phyloP scores from a whole-genome alignment of 1,284 basidiomycete species.

The Veloporphyrellus conicus region DNA sequence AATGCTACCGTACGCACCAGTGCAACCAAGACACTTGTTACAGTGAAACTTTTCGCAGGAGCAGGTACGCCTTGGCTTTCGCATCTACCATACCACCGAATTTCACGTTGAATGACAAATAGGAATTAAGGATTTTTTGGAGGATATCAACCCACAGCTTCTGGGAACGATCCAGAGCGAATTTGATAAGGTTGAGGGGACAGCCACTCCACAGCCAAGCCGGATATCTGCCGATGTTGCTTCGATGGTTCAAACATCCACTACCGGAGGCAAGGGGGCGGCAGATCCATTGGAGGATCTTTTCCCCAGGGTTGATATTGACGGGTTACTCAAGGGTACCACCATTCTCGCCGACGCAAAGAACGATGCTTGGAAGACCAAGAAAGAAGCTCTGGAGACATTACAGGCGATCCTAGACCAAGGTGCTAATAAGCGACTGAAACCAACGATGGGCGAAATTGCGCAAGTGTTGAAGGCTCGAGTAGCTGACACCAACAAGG shows the following conservation, averaged over 20 bases:
- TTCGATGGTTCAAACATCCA: conserved; percentile 41
- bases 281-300: conserved; percentile 86
- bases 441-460: conserved; percentile 90
- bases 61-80: conserved; percentile 53
- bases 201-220: conserved; percentile 74
- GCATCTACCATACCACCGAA: neutral
- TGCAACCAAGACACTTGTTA: conserved; percentile 93
- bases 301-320: conserved; percentile 92
- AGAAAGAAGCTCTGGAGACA: conserved; percentile 92
- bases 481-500: conserved; percentile 90
- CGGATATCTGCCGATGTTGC: conserved; percentile 73
- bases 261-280: conserved; percentile 38
- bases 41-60: conserved; percentile 89
- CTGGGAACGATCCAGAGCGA: conserved; percentile 88
- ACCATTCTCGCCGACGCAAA: conserved; percentile 79
- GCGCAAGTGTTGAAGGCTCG: conserved; percentile 84
- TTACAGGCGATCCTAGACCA: conserved; percentile 83
- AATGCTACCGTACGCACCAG: conserved; percentile 92
- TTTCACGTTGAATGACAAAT: conserved; percentile 2
- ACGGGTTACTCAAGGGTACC: conserved; percentile 81
- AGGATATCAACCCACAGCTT: conserved; percentile 93
- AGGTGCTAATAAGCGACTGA: conserved; percentile 87
- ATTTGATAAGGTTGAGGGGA: conserved; percentile 90
- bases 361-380: conserved; percentile 94
- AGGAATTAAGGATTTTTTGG: conserved; percentile 90